phyloP scores from a whole-genome alignment of 1,284 basidiomycete genomes.

The Boletus chippewaensis region DNA sequence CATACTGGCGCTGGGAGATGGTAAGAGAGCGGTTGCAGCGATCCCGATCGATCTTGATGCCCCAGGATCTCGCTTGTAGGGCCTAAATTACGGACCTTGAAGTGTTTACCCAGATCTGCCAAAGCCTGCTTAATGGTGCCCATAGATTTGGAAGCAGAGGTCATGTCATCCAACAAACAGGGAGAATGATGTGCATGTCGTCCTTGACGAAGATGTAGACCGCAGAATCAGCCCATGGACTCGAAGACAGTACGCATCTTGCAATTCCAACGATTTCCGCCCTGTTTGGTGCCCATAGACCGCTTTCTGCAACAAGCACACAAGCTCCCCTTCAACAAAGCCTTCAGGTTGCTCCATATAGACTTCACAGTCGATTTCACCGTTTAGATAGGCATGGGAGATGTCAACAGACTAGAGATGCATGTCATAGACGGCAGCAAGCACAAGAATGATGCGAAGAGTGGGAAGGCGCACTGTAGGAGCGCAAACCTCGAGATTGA shows the following conservation, averaged over 20 bases:
- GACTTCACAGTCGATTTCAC: not conserved
- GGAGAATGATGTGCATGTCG: too few species aligned
- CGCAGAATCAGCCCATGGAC: not conserved
- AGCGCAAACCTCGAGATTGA: too few species aligned
- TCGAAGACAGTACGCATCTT: not conserved
- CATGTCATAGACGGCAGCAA: not conserved
- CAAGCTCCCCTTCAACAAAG: not conserved
- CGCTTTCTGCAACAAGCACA: not conserved
- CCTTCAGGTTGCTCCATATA: not conserved
- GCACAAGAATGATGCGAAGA: not conserved
- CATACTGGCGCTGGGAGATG: too few species aligned
- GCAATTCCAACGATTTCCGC: not conserved
- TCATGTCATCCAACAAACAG: too few species aligned
- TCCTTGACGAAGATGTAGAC: not conserved
- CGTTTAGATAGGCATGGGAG: not conserved
- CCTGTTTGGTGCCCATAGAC: not conserved
- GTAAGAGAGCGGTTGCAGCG: too few species aligned
- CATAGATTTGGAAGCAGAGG: too few species aligned
- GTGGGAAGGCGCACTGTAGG: not conserved
- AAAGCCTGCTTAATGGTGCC: too few species aligned
- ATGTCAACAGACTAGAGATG: not conserved
- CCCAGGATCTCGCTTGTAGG: too few species aligned
- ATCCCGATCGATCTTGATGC: too few species aligned
- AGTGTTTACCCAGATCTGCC: too few species aligned
- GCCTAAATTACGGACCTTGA: too few species aligned